phyloP scores from a whole-genome alignment of 345 rosid genomes.

The Sisymbrium altissimum region DNA sequence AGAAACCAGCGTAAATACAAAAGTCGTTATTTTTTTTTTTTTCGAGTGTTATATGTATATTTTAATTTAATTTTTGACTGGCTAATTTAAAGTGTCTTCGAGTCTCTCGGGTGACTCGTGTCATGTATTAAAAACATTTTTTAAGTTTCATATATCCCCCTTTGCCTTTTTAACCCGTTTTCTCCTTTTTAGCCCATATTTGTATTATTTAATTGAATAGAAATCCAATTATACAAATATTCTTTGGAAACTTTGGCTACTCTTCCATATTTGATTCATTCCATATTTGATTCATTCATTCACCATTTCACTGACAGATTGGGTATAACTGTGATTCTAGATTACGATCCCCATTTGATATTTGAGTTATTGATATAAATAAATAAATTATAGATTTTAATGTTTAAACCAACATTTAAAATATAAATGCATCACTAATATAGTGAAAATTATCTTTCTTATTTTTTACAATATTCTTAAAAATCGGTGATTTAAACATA shows the following conservation, averaged over 20 bases:
- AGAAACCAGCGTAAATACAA: slow-evolving; percentile 18
- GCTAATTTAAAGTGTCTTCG: neutral
- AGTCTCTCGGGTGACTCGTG: slow-evolving; percentile 5
- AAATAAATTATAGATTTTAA: neutral
- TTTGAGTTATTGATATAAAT: neutral
- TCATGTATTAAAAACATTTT: neutral
- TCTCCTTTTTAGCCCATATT: neutral
- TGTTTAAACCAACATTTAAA: too few species aligned
- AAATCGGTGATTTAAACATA: neutral
- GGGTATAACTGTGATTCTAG: neutral
- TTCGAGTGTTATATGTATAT: neutral
- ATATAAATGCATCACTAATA: too few species aligned
- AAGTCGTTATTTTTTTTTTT: slow-evolving; percentile 10
- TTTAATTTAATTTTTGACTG: slow-evolving; percentile 6
- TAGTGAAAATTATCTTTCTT: too few species aligned
- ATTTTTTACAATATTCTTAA: too few species aligned
- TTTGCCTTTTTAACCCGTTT: slow-evolving; percentile 1
- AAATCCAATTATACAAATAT: neutral
- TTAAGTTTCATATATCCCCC: neutral
- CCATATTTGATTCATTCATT: neutral
- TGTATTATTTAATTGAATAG: neutral
- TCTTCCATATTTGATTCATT: neutral
- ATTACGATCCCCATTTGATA: neutral
- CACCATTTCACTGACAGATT: neutral
- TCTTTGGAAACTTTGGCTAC: neutral